These are phyloP conservation scores for Medicago lupulina DNA, from an alignment of 306 rosid species.

Conservation along the genomic window DNA sequence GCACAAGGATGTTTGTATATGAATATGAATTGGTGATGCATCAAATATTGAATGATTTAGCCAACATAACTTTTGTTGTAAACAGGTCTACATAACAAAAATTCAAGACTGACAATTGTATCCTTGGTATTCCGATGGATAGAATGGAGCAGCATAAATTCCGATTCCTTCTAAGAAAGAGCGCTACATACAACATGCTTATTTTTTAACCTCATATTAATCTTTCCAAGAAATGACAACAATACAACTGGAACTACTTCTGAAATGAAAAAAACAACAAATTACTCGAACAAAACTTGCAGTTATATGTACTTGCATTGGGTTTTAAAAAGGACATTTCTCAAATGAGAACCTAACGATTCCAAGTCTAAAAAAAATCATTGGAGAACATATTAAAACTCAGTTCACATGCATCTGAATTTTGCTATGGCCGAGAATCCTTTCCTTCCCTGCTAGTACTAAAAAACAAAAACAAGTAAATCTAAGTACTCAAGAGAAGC, in stretches of 20 bases:
- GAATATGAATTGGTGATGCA: background rate
- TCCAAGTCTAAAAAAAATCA: slow-evolving; percentile 49
- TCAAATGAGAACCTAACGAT: slow-evolving; percentile 52
- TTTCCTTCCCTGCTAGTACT: slow-evolving; percentile 35
- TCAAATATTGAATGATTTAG: slow-evolving; percentile 11
- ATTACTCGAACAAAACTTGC: slow-evolving; percentile 42
- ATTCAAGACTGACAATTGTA: background rate
- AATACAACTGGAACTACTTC: slow-evolving; percentile 38
- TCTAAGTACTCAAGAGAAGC: slow-evolving; percentile 63
- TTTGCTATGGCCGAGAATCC: slow-evolving; percentile 60
- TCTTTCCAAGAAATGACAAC: slow-evolving; percentile 33
- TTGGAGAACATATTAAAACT: slow-evolving; percentile 52
- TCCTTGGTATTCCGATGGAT: slow-evolving; percentile 3
- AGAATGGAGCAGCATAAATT: slow-evolving; percentile 3
- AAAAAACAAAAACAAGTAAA: slow-evolving; percentile 27
- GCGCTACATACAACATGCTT: slow-evolving; percentile 10
- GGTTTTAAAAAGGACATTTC: slow-evolving; percentile 40
- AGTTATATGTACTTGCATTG: slow-evolving; percentile 54
- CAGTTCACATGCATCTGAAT: slow-evolving; percentile 58
- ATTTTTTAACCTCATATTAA: slow-evolving; percentile 21
- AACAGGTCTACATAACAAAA: background rate
- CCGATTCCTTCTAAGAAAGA: slow-evolving; percentile 2
- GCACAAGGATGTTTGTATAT: background rate
- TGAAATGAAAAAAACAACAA: slow-evolving; percentile 33
- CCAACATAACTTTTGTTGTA: background rate